phyloP scores from a whole-genome alignment of 2,329 filamentous ascomycete species.

The Neonectria punicea region DNA sequence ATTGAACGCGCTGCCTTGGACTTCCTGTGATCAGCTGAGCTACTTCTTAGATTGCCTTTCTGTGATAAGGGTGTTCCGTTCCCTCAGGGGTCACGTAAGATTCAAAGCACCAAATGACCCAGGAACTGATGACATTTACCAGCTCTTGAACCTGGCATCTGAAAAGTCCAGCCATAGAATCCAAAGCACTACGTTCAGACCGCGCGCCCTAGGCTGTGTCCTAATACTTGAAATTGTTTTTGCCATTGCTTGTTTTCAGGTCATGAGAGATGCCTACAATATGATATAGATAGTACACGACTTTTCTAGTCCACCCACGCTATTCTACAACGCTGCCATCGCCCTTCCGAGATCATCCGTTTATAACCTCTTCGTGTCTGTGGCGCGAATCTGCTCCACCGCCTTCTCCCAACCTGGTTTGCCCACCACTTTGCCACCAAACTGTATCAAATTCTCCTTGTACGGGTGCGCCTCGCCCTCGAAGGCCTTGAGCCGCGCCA shows the following conservation, averaged over 20 bases:
- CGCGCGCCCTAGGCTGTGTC: neutral
- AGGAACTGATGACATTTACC: neutral
- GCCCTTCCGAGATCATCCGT: conserved; percentile 3
- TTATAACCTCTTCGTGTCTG: conserved; percentile 63
- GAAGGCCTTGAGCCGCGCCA: conserved; percentile 93
- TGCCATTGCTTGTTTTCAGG: conserved; percentile 40
- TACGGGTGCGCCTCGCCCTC: conserved; percentile 95
- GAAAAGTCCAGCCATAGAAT: neutral
- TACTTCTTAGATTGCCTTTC: neutral
- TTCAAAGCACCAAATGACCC: neutral
- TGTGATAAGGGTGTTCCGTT: neutral
- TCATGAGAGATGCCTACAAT: conserved; percentile 43
- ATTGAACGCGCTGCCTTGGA: neutral
- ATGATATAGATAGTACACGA: conserved; percentile 49
- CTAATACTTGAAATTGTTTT: conserved; percentile 20
- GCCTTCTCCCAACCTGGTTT: conserved; percentile 63
- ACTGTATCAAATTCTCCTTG: conserved; percentile 83
- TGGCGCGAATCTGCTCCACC: conserved; percentile 61
- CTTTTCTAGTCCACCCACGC: conserved; percentile 33
- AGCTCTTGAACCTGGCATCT: too few relatives aligned
- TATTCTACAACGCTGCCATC: conserved; percentile 29
- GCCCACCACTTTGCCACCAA: conserved; percentile 69
- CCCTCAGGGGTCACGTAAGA: neutral
- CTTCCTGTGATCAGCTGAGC: neutral
- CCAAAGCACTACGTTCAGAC: neutral